These are phyloP conservation scores for Coemansia sp. DNA, from an alignment of 192 early-diverging fungal genomes.

Conservation along the genomic window DNA sequence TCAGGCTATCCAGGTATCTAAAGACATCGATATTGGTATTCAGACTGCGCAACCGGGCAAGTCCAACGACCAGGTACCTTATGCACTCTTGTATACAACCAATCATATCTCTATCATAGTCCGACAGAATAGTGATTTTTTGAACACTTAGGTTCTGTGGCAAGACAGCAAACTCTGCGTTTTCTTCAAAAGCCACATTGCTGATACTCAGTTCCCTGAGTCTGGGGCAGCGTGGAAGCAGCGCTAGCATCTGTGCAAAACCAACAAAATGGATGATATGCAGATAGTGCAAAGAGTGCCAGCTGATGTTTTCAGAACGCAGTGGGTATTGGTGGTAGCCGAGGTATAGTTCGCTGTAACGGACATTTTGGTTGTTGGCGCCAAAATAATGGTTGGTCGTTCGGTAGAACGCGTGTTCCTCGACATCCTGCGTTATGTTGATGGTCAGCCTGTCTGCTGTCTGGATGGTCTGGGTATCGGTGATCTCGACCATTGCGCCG, in stretches of 20 bases:
- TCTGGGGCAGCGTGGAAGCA: neutral
- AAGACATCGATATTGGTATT: neutral
- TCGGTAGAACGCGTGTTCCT: neutral
- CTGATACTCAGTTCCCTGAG: neutral
- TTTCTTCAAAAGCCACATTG: neutral
- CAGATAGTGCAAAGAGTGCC: neutral
- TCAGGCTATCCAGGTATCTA: neutral
- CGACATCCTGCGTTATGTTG: neutral
- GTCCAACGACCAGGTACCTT: neutral
- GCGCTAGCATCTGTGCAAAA: neutral
- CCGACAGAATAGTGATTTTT: neutral
- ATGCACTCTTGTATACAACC: neutral
- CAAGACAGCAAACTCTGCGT: neutral
- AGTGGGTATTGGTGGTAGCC: neutral
- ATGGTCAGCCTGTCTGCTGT: neutral
- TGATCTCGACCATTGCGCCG: neutral
- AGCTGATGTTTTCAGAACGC: neutral
- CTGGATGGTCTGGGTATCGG: neutral
- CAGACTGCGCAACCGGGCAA: neutral
- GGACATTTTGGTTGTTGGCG: neutral
- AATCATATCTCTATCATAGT: neutral
- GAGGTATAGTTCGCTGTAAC: neutral
- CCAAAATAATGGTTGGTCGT: neutral
- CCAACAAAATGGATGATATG: neutral
- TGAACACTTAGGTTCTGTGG: neutral